Conservation (phyloP, 495 filamentous ascomycete species). For the Tetracladium setigerum region DNA sequence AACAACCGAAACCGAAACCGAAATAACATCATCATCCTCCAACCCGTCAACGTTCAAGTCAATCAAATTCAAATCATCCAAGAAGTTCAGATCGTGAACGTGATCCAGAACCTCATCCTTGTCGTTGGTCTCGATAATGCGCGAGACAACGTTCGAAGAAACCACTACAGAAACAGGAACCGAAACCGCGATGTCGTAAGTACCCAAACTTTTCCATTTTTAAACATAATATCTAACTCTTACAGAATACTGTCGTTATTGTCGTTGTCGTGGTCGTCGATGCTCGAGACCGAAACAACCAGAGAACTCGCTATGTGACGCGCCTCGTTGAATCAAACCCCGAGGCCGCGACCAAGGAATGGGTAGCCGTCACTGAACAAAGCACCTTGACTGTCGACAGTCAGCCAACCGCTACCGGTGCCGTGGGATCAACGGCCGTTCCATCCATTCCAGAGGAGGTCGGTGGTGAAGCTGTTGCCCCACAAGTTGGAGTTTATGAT, state of each 20-base stretch:
- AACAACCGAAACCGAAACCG: slow-evolving; percentile 6
- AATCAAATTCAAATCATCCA: slow-evolving; percentile 4
- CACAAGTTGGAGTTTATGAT: not conserved
- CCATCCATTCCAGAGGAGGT: not conserved
- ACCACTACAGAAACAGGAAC: slow-evolving; percentile 17
- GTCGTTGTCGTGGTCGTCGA: slow-evolving; percentile 15
- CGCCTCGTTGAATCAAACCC: slow-evolving; percentile 16
- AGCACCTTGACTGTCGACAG: not conserved
- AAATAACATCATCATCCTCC: slow-evolving; percentile 1
- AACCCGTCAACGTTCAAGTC: slow-evolving; percentile 1
- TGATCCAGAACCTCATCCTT: slow-evolving; percentile 8
- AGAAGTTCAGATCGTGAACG: slow-evolving; percentile 8
- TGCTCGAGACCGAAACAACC: slow-evolving; percentile 6
- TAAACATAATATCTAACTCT: not conserved
- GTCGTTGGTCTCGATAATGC: slow-evolving; percentile 2
- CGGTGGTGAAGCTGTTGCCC: not conserved
- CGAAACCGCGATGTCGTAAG: slow-evolving; percentile 15
- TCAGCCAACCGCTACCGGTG: not conserved
- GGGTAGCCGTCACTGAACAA: slow-evolving; percentile 8
- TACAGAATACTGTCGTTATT: slow-evolving; percentile 17
- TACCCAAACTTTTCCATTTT: not conserved
- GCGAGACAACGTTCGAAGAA: slow-evolving; percentile 20
- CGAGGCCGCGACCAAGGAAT: slow-evolving; percentile 2
- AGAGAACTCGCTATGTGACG: slow-evolving; percentile 12
- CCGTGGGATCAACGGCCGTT: not conserved